Evolutionary conservation across 139 green algal species (phyloP).

Genomic region (Nannochloris sp.): DNA sequence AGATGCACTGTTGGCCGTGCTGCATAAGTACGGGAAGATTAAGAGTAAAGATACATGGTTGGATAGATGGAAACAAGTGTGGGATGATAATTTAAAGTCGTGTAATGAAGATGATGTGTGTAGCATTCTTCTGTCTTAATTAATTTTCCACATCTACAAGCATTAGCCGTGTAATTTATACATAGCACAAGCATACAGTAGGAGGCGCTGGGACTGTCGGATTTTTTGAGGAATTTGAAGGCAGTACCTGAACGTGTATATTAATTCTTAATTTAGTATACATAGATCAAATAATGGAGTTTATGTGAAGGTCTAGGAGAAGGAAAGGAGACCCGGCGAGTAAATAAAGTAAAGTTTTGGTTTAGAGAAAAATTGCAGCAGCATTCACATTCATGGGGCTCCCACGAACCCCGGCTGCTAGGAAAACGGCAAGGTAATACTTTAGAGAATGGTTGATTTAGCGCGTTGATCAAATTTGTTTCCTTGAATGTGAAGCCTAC

Average conservation of each 20-base stretch:
- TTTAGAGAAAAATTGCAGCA: too few species aligned
- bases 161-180: not conserved
- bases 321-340: not conserved
- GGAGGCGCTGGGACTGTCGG: not conserved
- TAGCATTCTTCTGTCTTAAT: slow-evolving; percentile 7
- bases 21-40: slow-evolving; percentile 1
- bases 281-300: not conserved
- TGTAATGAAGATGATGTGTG: slow-evolving; percentile 1
- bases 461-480: too few species aligned
- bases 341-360: too few species aligned
- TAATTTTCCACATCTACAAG: not conserved
- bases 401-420: too few species aligned
- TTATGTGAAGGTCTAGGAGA: not conserved
- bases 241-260: not conserved
- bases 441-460: too few species aligned
- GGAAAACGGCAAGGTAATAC: too few species aligned
- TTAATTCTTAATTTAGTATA: not conserved
- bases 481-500: too few species aligned
- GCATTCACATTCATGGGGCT: too few species aligned
- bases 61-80: slow-evolving; percentile 1
- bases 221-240: not conserved
- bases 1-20: not conserved
- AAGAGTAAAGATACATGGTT: not conserved
- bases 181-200: not conserved
- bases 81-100: not conserved